Evolutionary conservation across 2,329 filamentous ascomycete genomes (phyloP), one percentile per base, ranked within the genome.

Genomic region (Pyricularia sp.): DNA sequence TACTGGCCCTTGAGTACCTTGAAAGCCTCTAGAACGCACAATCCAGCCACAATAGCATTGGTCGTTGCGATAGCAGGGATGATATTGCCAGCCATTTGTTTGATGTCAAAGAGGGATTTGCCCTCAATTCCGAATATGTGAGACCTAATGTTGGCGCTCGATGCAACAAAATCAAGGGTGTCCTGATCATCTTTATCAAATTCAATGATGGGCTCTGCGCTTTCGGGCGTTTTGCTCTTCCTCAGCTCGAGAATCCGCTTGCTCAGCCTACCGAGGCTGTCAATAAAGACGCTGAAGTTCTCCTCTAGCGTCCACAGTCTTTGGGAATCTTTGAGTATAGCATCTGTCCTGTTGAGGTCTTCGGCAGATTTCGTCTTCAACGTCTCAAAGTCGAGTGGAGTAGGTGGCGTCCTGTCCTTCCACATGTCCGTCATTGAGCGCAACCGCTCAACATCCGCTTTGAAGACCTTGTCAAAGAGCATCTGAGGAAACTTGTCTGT

Each of bases 51-150:
- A 78, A 98, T 97, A 20, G 95, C 95, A 78, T 99, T 99, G 0
- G 95, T 98, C 0, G 95, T 99, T 5, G 95, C 95, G 76, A 99
- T 99, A 1, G 95, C 95, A 1, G 95, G 95, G 71, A 99, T 99
- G 74, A 99, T 99, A 77, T 99, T 99, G 68, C 95, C 95, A 4
- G 95, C 95, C 94, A 98, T 99, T 80, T 99, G 92, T 81, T 99
- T 99, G 75, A 95, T 94, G 76, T 98, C 94, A 76, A 98, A 99
- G 70, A 96, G 93, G 26, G 93, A 97, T 77, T 93, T 94, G 4
- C 84, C 81, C 68, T 94, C 91, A 69, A 99, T 97, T 69, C 89
- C 91, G 76, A 99, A 99, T n/a, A 97, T 85, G 28, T 87, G 84
- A 0, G 94, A 95, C 64, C 95, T 88, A 28, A 99, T 86, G 75